Conservation (phyloP, 176 grass and related monocot species). For the Oryza glumipatula region DNA sequence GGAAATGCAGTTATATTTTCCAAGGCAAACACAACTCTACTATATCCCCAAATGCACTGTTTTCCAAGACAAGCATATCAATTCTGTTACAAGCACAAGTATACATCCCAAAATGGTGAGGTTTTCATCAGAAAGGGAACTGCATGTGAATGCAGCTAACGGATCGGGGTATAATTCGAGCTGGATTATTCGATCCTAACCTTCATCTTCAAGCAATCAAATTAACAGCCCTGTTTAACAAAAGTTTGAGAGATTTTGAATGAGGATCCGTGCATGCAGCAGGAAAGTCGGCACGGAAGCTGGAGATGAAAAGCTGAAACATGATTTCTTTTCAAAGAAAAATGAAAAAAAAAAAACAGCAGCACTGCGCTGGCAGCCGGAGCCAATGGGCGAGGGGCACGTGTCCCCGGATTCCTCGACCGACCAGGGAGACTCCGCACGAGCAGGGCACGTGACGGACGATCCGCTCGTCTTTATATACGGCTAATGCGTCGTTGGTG, state of each 20-base stretch:
- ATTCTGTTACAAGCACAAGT: too few species aligned
- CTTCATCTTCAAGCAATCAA: constrained; percentile 27
- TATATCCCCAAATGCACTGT: too few species aligned
- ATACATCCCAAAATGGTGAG: background rate
- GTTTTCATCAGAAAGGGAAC: background rate
- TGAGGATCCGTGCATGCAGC: background rate
- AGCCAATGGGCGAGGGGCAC: constrained; percentile 30
- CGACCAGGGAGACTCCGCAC: background rate
- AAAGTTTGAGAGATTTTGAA: background rate
- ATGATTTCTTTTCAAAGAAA: background rate
- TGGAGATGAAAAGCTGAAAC: background rate
- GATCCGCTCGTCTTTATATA: constrained; percentile 40
- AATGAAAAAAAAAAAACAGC: background rate
- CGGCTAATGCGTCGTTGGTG: background rate
- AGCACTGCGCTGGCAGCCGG: constrained; percentile 23
- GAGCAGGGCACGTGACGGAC: constrained; percentile 20
- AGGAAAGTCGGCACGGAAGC: background rate
- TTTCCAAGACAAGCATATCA: too few species aligned
- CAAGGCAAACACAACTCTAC: background rate
- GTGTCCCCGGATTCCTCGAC: constrained; percentile 25
- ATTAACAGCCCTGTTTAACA: too few species aligned
- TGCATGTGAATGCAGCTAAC: background rate
- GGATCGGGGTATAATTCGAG: background rate
- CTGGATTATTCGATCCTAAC: constrained; percentile 5
- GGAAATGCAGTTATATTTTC: background rate